phyloP scores from a whole-genome alignment of 768 basidiomycete genomes.

The Dendrothele bispora region DNA sequence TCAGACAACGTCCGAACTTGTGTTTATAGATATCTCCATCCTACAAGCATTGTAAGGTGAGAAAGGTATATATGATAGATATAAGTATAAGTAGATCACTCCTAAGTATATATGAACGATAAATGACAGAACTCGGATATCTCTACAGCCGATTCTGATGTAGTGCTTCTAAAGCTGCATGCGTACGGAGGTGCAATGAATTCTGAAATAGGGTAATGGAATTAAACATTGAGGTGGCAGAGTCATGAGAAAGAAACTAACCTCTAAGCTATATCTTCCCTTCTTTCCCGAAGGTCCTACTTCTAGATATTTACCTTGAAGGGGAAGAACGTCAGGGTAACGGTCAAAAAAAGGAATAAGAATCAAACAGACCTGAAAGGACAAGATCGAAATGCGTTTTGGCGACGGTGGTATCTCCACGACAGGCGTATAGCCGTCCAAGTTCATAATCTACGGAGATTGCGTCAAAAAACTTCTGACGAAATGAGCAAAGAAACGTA shows the following conservation, averaged over 20 bases:
- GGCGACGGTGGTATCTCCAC: constrained; percentile 61
- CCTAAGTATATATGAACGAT: no score
- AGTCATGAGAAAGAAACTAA: no score
- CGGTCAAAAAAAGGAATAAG: neutral
- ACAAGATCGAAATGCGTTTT: constrained; percentile 77
- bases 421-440: constrained; percentile 74
- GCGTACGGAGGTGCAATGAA: constrained; percentile 52
- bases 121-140: no score
- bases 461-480: neutral
- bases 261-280: constrained; percentile 85
- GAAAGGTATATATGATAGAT: no score
- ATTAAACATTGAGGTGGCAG: no score
- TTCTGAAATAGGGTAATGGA: no score
- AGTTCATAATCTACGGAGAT: constrained; percentile 82
- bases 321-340: neutral
- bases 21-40: no score
- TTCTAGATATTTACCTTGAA: constrained; percentile 72
- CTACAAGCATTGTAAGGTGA: no score
- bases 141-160: constrained; percentile 34
- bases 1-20: no score
- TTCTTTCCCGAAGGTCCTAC: constrained; percentile 59
- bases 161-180: constrained; percentile 61
- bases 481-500: neutral
- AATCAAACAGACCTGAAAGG: constrained; percentile 54
- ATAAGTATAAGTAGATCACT: no score